Conservation (phyloP, 2,329 filamentous ascomycete species). For the Microcyclospora tardicrescens region DNA sequence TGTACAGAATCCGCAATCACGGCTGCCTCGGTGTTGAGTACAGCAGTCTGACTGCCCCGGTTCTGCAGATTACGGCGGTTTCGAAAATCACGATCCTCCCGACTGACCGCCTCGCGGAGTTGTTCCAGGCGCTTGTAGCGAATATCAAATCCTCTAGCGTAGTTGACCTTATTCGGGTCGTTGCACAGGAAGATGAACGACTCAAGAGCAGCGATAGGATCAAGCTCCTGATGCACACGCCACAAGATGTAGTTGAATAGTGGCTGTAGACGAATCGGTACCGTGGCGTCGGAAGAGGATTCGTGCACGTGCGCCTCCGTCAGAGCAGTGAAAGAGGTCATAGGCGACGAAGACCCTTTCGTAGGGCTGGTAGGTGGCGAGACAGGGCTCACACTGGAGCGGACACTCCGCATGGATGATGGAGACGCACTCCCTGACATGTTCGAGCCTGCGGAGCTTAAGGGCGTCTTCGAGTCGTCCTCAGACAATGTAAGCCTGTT, state of each 20-base stretch:
- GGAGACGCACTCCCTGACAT: conserved; percentile 26
- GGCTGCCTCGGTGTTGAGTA: conserved; percentile 4
- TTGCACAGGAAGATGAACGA: conserved; percentile 41
- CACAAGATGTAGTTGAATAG: conserved; percentile 41
- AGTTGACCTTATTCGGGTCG: conserved; percentile 31
- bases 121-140: conserved; percentile 38
- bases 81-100: conserved; percentile 37
- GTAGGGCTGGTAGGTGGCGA: conserved; percentile 21
- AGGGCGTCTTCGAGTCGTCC: conserved; percentile 23
- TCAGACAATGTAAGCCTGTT: conserved; percentile 18
- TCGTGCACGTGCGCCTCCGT: conserved; percentile 2
- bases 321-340: conserved; percentile 8
- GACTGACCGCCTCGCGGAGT: conserved; percentile 34
- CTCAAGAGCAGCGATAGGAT: conserved; percentile 34
- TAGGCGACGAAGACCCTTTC: conserved; percentile 14
- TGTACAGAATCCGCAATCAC: not conserved
- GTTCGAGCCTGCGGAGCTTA: conserved; percentile 32
- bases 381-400: conserved; percentile 21
- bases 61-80: conserved; percentile 20
- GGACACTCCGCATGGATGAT: conserved; percentile 27
- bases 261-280: conserved; percentile 31
- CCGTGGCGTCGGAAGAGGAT: conserved; percentile 16
- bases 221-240: conserved; percentile 37
- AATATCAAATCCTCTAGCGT: conserved; percentile 38
- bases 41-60: conserved; percentile 10